Evolutionary conservation across 2,329 filamentous ascomycete species (phyloP).

Genomic region (Epichloe hybrida): DNA sequence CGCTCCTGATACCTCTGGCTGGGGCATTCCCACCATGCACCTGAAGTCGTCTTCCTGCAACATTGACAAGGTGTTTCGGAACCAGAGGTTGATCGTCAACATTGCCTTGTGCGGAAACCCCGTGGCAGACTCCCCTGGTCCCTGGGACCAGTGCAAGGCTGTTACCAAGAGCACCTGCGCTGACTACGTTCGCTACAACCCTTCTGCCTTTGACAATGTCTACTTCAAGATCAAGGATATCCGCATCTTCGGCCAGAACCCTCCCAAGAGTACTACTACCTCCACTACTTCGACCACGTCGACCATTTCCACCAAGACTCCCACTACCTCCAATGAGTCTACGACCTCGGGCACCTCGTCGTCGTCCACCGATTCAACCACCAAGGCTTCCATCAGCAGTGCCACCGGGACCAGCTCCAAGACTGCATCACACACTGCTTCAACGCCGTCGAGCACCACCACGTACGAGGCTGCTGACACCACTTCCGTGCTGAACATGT

Average conservation of each 20-base stretch:
- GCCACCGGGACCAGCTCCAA: no score
- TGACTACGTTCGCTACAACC: slow-evolving; percentile 24
- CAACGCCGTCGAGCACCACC: no score
- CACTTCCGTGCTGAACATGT: background rate
- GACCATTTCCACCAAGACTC: no score
- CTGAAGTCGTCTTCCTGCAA: slow-evolving; percentile 49
- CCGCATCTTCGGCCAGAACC: slow-evolving; percentile 15
- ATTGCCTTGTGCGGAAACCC: slow-evolving; percentile 64
- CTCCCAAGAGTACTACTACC: background rate
- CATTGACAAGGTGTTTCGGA: slow-evolving; percentile 46
- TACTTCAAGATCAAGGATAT: slow-evolving; percentile 34
- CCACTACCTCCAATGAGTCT: no score
- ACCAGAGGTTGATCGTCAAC: slow-evolving; percentile 62
- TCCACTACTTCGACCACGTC: slow-evolving; percentile 4
- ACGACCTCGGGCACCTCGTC: background rate
- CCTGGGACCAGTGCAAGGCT: slow-evolving; percentile 14
- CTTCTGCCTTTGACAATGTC: slow-evolving; percentile 22
- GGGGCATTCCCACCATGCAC: slow-evolving; percentile 50
- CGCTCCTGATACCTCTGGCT: slow-evolving; percentile 46
- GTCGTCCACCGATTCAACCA: background rate
- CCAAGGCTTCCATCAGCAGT: background rate
- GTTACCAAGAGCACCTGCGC: slow-evolving; percentile 17
- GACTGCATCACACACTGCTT: no score
- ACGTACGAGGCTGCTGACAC: background rate
- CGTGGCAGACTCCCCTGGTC: slow-evolving; percentile 18